Evolutionary conservation across 1,284 basidiomycete genomes (phyloP), one percentile per base, ranked within the genome.

Genomic region (Ustilago esculenta): DNA sequence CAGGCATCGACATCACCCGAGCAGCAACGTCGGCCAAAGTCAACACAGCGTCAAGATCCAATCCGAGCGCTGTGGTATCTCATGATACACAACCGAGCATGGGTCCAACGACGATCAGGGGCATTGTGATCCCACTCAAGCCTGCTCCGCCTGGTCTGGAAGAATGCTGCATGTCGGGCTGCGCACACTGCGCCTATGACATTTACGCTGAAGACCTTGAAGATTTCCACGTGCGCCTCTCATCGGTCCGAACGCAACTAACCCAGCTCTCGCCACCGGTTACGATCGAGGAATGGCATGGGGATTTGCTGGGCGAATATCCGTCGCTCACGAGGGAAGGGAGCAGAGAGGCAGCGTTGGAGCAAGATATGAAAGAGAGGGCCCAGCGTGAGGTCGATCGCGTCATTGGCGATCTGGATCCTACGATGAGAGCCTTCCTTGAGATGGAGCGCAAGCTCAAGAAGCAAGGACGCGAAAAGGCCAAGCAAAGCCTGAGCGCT

Each of bases 111-210:
- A 39, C 17, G 20, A 61, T 73, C 33, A 56, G 73, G 10, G 73
- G 66, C 27, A 65, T 77, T 30, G 25, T 40, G 21, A 63, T 80
- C 29, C 76, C 78, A 2, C 44, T 63, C 23, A 64, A 57, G 14
- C 80, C 80, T 1, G 50, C 44, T 24, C 78, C 81, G 17, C 81
- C 81, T 1, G 80, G 81, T 3, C 73, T 79, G 4, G 81, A 81
- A 54, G 80, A 92, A 82, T 93, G 92, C 82, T 94, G 92, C 83
- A 93, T 92, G 91, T 92, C 90, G 9, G 91, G 91, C 25, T 94
- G 92, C 75, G 90, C 91, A 0, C 84, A 92, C 30, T 94, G 92
- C 81, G 90, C 94, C 7, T 90, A 94, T 80, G 92, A 92, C 72
- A 83, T 94, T 23, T 92, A 94, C 82, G 87, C 90, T 50, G 91